Evolutionary conservation across 345 rosid species (phyloP), one percentile per base, ranked within the genome.

Genomic region (Salix koriyanagi): DNA sequence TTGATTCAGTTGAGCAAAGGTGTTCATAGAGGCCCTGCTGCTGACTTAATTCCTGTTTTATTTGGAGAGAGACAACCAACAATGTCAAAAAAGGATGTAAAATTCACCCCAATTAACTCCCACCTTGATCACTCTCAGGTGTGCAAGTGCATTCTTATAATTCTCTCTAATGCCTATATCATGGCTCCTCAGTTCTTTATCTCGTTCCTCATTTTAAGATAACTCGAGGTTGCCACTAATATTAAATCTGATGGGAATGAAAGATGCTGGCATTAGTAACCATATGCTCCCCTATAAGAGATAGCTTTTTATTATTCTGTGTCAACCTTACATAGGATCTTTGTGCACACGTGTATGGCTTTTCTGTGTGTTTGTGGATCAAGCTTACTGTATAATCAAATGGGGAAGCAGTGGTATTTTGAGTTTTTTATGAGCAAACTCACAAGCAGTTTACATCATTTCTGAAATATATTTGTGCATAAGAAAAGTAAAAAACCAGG

Each of bases 61-160:
- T 96, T 91, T 74, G 98, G 99, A 67, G 98, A 96, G 85, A 86
- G 89, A 72, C 70, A 62, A 8, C 96, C 94, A 30, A 50, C 86
- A 2, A 37, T 85, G 23, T 54, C 89, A 15, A 93, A 90, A 83
- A 93, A 91, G 80, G 90, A 86, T 39, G 83, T 77, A 39, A 52
- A 77, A 73, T 87, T 93, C 74, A 87, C 78, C 30, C 90, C 94
- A 25, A 85, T 91, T 79, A 93, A 93, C 79, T 79, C 89, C 68
- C 83, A 86, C 75, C 98, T 93, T 62, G 99, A 93, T 79, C 94
- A 91, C 48, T 91, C 99, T 18, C 99, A 93, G 94, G 97, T 91
- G 78, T 52, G 37, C 23, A 76, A 26, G 4, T 70, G 46, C 60
- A 60, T 66, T 15, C 16, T 32, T 30, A 66, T 28, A 15, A 8